Percentiles rank a stretch among this genome's conserved stretches.
Evolutionary conservation across 139 green algal genomes (phyloP).

Genomic region (Nannochloris sp.): DNA sequence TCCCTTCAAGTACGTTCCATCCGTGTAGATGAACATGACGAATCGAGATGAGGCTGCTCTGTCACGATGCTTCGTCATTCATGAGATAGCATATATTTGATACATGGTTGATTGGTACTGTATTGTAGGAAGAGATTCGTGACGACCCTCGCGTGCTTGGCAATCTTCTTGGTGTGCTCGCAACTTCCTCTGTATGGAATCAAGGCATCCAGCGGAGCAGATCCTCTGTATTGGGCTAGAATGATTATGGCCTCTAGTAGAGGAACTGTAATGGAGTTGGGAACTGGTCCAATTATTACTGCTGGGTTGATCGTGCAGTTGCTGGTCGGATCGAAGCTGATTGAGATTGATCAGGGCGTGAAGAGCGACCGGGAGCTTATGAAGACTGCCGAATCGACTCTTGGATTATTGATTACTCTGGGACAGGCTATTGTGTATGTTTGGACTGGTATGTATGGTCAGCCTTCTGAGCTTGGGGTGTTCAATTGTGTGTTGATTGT

Average conservation of each 20-base stretch:
- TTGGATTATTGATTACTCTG: slow-evolving; percentile 98
- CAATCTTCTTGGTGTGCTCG: slow-evolving; percentile 96
- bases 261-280: slow-evolving; percentile 97
- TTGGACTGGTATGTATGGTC: slow-evolving; percentile 96
- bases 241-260: slow-evolving; percentile 97
- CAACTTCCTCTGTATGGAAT: slow-evolving; percentile 98
- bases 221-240: slow-evolving; percentile 97
- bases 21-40: no score
- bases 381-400: slow-evolving; percentile 91
- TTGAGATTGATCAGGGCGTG: slow-evolving; percentile 95
- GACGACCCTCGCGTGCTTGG: slow-evolving; percentile 89
- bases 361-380: slow-evolving; percentile 93
- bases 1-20: slow-evolving; percentile 18
- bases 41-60: no score
- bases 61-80: no score
- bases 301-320: slow-evolving; percentile 96
- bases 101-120: slow-evolving; percentile 2
- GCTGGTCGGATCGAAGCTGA: slow-evolving; percentile 92
- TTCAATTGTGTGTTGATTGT: slow-evolving; percentile 94
- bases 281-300: slow-evolving; percentile 95
- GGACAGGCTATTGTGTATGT: slow-evolving; percentile 99
- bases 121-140: slow-evolving; percentile 78
- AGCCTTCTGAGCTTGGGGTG: slow-evolving; percentile 85
- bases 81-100: slow-evolving; percentile 3
- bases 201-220: slow-evolving; percentile 69